Evolutionary conservation across 305 asterid species (phyloP), one percentile per base, ranked within the genome.

Genomic region (Fraxinus xanthoxyloides): DNA sequence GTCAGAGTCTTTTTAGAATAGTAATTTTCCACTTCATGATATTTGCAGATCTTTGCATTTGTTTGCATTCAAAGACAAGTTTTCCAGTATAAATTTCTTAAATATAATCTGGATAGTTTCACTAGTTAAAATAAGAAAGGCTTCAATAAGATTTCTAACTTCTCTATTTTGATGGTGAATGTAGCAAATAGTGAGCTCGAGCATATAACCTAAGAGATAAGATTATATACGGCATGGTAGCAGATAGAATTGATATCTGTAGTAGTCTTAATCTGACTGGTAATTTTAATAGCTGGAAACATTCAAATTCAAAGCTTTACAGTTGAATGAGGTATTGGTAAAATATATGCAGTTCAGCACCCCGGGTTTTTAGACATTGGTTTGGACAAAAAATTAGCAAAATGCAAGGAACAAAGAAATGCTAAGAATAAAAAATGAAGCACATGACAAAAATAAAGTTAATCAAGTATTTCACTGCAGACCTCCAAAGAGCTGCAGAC

Each of bases 91-190:
- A 67, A 56, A 80, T 31, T 54, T 72, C 65, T 61, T 67, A 46
- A 6, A 82, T 77, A 78, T 61, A 61, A 82, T 48, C 40, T 32
- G 82, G 83, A 82, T 78, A 54, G 84, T 48, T 65, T 67, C 69
- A 65, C 61, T 46, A 80, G 70, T 69, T 31, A 31, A 63, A 30
- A 23, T 78, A 79, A 61, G 34, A 61, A 79, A 36, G 74, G 21
- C 36, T 46, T 79, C 85, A 82, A 63, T 79, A 36, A n/a, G 59
- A 40, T 40, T 34, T 43, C 36, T 21, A 26, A 23, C 63, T 76
- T 51, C 43, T 56, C 72, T 24, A 21, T 35, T 56, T 61, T 32
- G 72, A 56, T 32, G 46, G 34, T 77, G 54, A 32, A 56, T 34
- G 76, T 31, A 34, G 36, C 65, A 83, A 73, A 31, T 10, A 72